Evolutionary conservation across 192 early-diverging fungal genomes (phyloP).

Genomic region (Gonapodya sp.): DNA sequence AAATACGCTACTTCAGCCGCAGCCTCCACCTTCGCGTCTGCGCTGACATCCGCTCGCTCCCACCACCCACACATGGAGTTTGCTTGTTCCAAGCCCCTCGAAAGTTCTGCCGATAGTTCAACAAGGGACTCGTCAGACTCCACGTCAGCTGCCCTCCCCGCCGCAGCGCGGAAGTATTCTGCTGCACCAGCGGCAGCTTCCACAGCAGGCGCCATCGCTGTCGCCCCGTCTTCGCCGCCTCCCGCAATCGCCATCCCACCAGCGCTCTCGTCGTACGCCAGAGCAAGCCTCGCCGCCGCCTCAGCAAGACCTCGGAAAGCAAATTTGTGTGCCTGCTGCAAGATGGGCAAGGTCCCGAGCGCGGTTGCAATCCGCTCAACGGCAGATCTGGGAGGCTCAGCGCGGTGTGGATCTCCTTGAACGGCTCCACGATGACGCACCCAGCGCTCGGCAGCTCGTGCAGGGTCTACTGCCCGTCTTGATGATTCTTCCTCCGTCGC

Average conservation of each 20-base stretch:
- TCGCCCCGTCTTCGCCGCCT: neutral
- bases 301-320: neutral
- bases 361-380: neutral
- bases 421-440: neutral
- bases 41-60: neutral
- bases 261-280: neutral
- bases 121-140: neutral
- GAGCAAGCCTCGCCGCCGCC: neutral
- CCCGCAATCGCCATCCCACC: neutral
- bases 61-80: neutral
- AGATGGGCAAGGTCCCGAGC: neutral
- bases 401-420: neutral
- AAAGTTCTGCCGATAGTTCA: neutral
- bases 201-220: neutral
- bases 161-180: neutral
- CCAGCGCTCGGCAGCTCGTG: neutral
- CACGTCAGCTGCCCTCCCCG: neutral
- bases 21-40: neutral
- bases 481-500: neutral
- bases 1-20: neutral
- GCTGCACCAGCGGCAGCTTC: neutral
- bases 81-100: neutral
- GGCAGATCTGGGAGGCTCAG: neutral
- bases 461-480: neutral
- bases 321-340: neutral